Evolutionary conservation across 768 basidiomycete species (phyloP), one percentile per base, ranked within the genome.

Genomic region (Tulasnella sp.): DNA sequence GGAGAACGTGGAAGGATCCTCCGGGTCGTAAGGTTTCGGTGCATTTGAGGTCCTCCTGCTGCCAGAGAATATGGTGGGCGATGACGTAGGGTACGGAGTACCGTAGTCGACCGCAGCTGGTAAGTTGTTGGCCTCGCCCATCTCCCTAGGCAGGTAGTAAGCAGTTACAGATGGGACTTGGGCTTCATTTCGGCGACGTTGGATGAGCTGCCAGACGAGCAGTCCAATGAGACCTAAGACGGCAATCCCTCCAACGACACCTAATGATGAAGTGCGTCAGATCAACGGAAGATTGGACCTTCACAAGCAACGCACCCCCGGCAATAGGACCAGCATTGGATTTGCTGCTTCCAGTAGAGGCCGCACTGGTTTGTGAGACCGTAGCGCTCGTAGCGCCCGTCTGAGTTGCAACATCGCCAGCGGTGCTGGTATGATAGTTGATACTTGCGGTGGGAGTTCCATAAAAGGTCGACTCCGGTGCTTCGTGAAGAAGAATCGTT

Each of bases 361-460:
- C 2, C 29, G 48, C 32, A 11, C 20, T 23, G 35, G 44, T 48
- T 23, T 39, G n/a, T 39, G n/a, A 6, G 51, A 18, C n/a, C 35
- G 35, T 35, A 35, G 35, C 35, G 35, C 35, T 35, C 35, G 35
- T 35, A 18, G 37, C 39, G 44, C 32, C 37, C 18, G 46, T 67
- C 16, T 16, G 57, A 10, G 39, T 35, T 18, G 18, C 37, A 16
- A 37, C 37, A 32, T 32, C 55, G 18, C 26, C 51, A 3, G 26
- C 16, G 13, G 76, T 70, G n/a, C 42, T 26, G 29, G 6, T 23
- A 37, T 61, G 48, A n/a, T 46, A 55, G 42, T 18, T 44, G 48
- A 77, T 23, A 42, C 1, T 69, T 23, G 76, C 76, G 13, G 76
- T 77, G n/a, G 76, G 67, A 40, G 61, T 70, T 6, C 76, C 76